Conservation (phyloP, 768 basidiomycete species). For the Termitomyces sp. region DNA sequence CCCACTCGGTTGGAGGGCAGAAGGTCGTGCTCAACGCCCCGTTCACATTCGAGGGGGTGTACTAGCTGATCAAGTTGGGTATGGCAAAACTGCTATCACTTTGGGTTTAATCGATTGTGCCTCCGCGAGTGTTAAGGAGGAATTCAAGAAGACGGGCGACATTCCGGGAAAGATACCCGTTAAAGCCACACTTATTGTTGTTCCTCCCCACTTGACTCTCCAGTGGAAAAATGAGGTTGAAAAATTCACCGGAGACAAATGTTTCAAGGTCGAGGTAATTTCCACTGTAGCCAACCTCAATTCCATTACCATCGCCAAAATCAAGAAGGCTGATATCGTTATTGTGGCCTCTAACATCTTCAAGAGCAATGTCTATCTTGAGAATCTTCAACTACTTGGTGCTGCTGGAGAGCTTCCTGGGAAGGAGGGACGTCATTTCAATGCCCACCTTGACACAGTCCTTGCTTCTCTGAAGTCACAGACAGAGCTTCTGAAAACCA, state of each 20-base stretch:
- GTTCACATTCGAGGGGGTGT: constrained; percentile 84
- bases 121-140: constrained; percentile 50
- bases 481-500: constrained; percentile 61
- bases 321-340: constrained; percentile 82
- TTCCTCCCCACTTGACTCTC: constrained; percentile 85
- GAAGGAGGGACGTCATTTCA: constrained; percentile 88
- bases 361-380: constrained; percentile 71
- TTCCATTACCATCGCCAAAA: constrained; percentile 63
- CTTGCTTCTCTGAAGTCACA: constrained; percentile 60
- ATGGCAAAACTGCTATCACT: constrained; percentile 96
- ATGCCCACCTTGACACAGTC: constrained; percentile 69
- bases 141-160: constrained; percentile 51
- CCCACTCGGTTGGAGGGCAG: constrained; percentile 91
- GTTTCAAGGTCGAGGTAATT: constrained; percentile 65
- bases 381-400: constrained; percentile 71
- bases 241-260: constrained; percentile 67
- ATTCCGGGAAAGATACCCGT: constrained; percentile 68
- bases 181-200: constrained; percentile 80
- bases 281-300: constrained; percentile 73
- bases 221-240: constrained; percentile 88
- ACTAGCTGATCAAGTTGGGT: constrained; percentile 94
- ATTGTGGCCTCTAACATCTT: constrained; percentile 87
- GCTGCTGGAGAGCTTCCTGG: constrained; percentile 67
- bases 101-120: constrained; percentile 84
- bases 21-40: constrained; percentile 81